Conservation (phyloP, 495 filamentous ascomycete species). For the Hypoxylon subgilvum region DNA sequence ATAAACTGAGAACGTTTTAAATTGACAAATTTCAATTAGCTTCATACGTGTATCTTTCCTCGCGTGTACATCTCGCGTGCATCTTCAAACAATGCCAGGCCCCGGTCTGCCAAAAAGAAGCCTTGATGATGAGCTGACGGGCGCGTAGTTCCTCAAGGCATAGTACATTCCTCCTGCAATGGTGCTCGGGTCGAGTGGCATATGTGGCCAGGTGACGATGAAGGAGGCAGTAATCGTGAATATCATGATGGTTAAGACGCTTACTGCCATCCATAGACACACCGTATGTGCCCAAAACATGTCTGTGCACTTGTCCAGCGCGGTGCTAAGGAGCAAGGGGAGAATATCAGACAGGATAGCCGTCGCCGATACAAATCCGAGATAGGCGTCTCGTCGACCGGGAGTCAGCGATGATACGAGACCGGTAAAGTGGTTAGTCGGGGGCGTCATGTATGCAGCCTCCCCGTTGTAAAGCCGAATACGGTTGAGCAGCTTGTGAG, state of each 20-base stretch:
- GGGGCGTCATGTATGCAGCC: conserved; percentile 25
- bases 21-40: too few relatives aligned
- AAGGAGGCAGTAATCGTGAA: conserved; percentile 37
- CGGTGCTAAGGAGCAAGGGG: conserved; percentile 39
- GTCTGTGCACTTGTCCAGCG: conserved; percentile 40
- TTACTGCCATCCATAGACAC: conserved; percentile 36
- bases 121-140: conserved; percentile 25
- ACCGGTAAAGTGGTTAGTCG: conserved; percentile 42
- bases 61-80: too few relatives aligned
- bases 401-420: conserved; percentile 25
- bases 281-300: conserved; percentile 29
- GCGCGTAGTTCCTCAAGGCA: conserved; percentile 12
- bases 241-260: conserved; percentile 39
- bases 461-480: conserved; percentile 25
- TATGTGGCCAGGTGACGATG: conserved; percentile 40
- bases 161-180: conserved; percentile 43
- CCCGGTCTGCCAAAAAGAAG: conserved; percentile 15
- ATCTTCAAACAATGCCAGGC: conserved; percentile 10
- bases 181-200: conserved; percentile 44
- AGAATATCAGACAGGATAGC: conserved; percentile 41
- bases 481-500: conserved; percentile 31
- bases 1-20: too few relatives aligned
- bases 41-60: too few relatives aligned
- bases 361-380: conserved; percentile 32
- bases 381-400: conserved; percentile 35